Base-by-base conservation (phyloP, 768 basidiomycete species). In the Agrocybe praecox region DNA sequence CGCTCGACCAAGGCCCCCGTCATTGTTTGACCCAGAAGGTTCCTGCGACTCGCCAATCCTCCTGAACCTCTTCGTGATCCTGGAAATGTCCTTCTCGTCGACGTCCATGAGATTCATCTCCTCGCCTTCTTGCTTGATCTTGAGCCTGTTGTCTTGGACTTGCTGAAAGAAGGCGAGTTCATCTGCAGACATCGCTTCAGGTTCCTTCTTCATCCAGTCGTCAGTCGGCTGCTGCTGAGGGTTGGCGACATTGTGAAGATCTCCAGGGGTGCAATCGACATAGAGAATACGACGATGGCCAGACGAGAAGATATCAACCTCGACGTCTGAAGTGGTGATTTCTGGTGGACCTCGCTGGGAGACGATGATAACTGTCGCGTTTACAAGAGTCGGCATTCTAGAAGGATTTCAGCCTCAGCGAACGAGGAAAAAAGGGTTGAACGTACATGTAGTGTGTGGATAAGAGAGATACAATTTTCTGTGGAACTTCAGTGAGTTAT, bases 321-420 rank as follows among this genome's bases (percentile, higher is more conserved):
- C 46, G 14, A 53, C 36, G 36, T 58, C 52, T 42, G 45, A 19
- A n/a, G 46, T 52, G 24, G 46, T 36, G 40, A 52, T 24, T 48
- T 53, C 36, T 10, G 56, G 56, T n/a, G 56, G 56, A 33, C 51
- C 56, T 15, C 46, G 56, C 51, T 44, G 23, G 21, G 56, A 58
- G 15, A 58, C 56, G n/a, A 52, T 22, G 51, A 58, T 53, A 15
- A 58, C 49, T 18, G 56, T 58, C 42, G 56, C 56, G 36, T 58
- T 57, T 19, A 17, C 24, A 22, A 58, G 24, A 46, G 47, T 43
- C 12, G 32, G 36, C 36, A 15, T 46, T 2, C 33, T 46, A 50
- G 19, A 23, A 6, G 21, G 18, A 43, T 29, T 5, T 29, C 9
- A 29, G 26, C 4, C 26, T 29, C 26, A 9, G 9, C 9, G 4